A percentile compares a stretch with the other conserved stretches of the same genome.
Conservation (phyloP, 176 grass and related monocot species). For the Carex littledalei region DNA sequence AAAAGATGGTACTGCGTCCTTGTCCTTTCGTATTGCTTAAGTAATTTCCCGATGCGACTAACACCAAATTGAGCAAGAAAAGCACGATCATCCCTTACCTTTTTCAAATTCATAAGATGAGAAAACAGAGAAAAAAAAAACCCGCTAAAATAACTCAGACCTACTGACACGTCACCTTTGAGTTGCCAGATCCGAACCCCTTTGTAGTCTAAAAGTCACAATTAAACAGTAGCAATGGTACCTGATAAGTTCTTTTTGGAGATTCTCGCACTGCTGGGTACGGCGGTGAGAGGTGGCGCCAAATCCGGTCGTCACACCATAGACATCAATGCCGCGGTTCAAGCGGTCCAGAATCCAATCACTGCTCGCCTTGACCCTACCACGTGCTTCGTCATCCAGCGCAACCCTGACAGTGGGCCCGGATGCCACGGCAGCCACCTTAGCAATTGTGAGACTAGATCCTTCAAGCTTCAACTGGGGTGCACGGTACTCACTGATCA, state of each 20-base stretch:
- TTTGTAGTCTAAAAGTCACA: neutral
- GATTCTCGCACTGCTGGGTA: constrained; percentile 70
- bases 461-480: constrained; percentile 57
- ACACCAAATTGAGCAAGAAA: constrained; percentile 1
- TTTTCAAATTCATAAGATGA: neutral
- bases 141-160: neutral
- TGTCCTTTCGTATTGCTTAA: neutral
- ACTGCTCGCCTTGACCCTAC: constrained; percentile 71
- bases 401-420: constrained; percentile 36
- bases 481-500: constrained; percentile 60
- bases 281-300: constrained; percentile 76
- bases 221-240: neutral
- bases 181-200: neutral
- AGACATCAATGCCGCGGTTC: constrained; percentile 79
- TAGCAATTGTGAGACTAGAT: constrained; percentile 53
- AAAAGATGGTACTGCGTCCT: neutral
- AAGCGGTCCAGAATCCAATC: constrained; percentile 82
- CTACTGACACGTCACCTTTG: neutral
- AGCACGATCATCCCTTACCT: neutral
- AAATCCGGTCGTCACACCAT: constrained; percentile 85
- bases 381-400: constrained; percentile 59
- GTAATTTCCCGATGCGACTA: neutral
- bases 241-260: constrained; percentile 96
- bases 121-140: neutral
- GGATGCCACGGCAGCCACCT: constrained; percentile 65